Percentiles rank a stretch among this genome's conserved stretches.
These are phyloP conservation scores for Penicillium angulare DNA, from an alignment of 495 filamentous ascomycete species.

Conservation along the genomic window DNA sequence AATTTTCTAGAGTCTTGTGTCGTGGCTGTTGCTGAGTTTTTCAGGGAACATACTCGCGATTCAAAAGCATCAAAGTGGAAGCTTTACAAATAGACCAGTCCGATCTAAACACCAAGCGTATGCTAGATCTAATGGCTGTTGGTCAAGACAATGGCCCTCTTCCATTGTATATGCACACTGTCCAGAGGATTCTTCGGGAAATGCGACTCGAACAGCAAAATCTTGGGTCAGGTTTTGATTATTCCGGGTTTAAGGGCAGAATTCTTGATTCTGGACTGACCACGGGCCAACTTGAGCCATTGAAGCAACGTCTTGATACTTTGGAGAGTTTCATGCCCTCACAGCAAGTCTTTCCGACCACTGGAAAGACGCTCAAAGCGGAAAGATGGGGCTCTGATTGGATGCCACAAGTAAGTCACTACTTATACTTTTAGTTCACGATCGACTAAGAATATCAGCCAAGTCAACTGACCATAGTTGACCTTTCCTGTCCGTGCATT, in stretches of 20 bases:
- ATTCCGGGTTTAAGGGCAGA: constrained; percentile 45
- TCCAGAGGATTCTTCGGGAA: constrained; percentile 58
- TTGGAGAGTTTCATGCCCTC: constrained; percentile 57
- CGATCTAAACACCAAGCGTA: constrained; percentile 61
- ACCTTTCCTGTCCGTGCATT: constrained; percentile 72
- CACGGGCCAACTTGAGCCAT: constrained; percentile 43
- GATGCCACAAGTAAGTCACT: constrained; percentile 7
- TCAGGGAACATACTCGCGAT: constrained; percentile 20
- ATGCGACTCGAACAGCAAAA: constrained; percentile 50
- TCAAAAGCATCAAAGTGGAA: constrained; percentile 46
- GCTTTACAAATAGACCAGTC: constrained; percentile 55
- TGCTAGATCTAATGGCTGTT: constrained; percentile 69
- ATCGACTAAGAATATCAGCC: constrained; percentile 26
- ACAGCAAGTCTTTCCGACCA: constrained; percentile 7
- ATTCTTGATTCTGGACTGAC: constrained; percentile 38
- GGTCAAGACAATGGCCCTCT: constrained; percentile 38
- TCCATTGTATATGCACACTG: constrained; percentile 62
- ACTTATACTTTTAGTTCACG: too few relatives aligned
- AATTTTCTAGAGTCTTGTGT: not conserved
- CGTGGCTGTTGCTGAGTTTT: not conserved
- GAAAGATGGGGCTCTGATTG: constrained; percentile 4
- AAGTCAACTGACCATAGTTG: constrained; percentile 66
- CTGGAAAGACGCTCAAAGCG: not conserved
- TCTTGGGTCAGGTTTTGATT: constrained; percentile 45
- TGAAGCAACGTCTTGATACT: constrained; percentile 55